phyloP scores from a whole-genome alignment of 75 land plant genomes.

The Chamaecyparis obtusa region DNA sequence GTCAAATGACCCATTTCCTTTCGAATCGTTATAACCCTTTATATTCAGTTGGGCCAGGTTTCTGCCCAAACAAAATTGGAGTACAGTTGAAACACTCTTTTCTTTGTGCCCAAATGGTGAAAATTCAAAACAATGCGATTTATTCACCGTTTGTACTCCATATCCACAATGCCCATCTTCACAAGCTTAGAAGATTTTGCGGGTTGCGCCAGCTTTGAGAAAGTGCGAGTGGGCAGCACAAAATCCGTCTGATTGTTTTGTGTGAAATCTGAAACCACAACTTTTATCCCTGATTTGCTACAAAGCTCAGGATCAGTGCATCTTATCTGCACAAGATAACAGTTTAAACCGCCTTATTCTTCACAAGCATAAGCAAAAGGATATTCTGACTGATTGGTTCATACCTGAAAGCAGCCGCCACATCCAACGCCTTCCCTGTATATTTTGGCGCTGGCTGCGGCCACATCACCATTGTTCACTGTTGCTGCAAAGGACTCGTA shows the following conservation, averaged over 20 bases:
- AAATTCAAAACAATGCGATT: not conserved
- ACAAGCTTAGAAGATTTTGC: constrained; percentile 21
- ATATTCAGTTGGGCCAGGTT: not conserved
- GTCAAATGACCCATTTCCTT: too few relatives aligned
- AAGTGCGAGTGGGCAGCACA: constrained; percentile 44
- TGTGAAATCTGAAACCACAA: too few relatives aligned
- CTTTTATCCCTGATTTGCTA: too few relatives aligned
- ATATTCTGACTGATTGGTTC: not conserved
- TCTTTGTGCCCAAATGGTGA: too few relatives aligned
- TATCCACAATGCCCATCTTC: constrained; percentile 38
- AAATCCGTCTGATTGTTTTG: constrained; percentile 34
- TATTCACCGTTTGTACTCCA: constrained; percentile 54
- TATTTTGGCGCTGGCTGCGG: not conserved
- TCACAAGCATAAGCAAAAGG: not conserved
- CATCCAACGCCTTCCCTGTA: constrained; percentile 17
- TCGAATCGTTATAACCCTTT: not conserved
- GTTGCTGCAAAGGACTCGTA: constrained; percentile 34
- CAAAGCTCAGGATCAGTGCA: too few relatives aligned
- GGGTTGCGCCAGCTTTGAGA: constrained; percentile 34
- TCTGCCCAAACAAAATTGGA: too few relatives aligned
- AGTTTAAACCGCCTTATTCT: too few relatives aligned
- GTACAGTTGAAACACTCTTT: too few relatives aligned
- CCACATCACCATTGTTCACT: constrained; percentile 27
- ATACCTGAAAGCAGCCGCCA: constrained; percentile 46
- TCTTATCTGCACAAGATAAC: too few relatives aligned